A percentile compares a stretch with the other conserved stretches of the same genome.
Conservation (phyloP, 257 asterid species). For the Henckelia pumila region DNA sequence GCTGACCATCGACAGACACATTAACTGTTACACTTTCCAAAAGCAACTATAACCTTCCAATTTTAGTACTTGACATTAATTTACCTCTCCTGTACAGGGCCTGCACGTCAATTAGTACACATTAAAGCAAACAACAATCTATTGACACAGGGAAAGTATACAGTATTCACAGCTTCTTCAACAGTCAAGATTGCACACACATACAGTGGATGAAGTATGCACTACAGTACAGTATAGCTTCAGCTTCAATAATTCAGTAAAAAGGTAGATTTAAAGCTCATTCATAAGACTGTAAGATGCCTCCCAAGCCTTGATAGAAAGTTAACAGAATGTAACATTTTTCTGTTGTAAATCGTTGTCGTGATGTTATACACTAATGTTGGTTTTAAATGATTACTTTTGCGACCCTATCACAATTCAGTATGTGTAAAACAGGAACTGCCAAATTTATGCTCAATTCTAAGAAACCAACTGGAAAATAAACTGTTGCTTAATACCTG, state of each 20-base stretch:
- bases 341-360: background rate
- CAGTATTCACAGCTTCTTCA: background rate
- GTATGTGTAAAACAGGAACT: background rate
- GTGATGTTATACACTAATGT: background rate
- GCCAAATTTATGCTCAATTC: background rate
- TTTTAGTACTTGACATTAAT: background rate
- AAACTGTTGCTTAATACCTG: background rate
- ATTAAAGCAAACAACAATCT: too few relatives aligned
- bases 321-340: too few relatives aligned
- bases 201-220: background rate
- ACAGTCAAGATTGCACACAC: background rate
- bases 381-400: too few relatives aligned
- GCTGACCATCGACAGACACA: background rate
- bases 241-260: background rate
- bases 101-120: background rate
- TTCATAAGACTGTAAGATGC: background rate
- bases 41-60: slow-evolving; percentile 11
- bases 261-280: background rate
- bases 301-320: background rate
- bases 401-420: background rate
- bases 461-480: background rate
- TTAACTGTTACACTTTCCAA: background rate
- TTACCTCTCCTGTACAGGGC: background rate
- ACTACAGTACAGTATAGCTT: background rate
- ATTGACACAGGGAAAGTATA: background rate